Base-by-base conservation (phyloP, 768 basidiomycete genomes). In the Amanita pallidorosea region DNA sequence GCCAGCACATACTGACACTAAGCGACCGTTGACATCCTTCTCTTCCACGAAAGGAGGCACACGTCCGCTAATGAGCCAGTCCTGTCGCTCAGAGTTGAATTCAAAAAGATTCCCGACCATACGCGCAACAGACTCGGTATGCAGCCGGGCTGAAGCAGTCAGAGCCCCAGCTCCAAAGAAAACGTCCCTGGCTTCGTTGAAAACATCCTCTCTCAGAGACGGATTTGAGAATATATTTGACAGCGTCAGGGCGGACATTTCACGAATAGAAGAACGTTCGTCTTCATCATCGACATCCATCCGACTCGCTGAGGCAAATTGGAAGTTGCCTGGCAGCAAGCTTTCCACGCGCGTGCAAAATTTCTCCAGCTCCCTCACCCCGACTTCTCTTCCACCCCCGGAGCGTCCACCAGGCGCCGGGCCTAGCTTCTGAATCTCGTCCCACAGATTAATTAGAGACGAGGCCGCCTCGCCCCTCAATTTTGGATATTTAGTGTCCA, bases 141-240 rank as follows among this genome's bases (percentile, higher is more conserved):
- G 76, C 4, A 69, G 65, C 45, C 68, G 77, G 42, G 79, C 74
- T 7, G 76, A 63, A 1, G 73, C 55, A 2, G 80, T 83, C 45
- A 75, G 70, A 4, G 70, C 65, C 13, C 80, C 78, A 22, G 81
- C 75, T 34, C 90, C 89, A 56, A 96, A 90, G 68, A 99, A 97
- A 20, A 95, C 79, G 62, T 98, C 96, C 17, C 85, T 75, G 0
- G 89, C 88, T 60, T 93, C 88, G 37, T 90, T 70, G 58, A 84
- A 93, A 27, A 97, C 80, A 47, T 93, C 90, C 64, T 98, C 94
- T 37, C 92, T 81, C 2, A 94, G 61, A 0, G 75, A 66, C 4
- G 85, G 80, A 60, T 91, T 89, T 4, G 84, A 70, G 57, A 91
- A 80, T 41, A 84, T 58, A 12, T 65, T 58, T 9, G 69, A 61